Base-by-base conservation (phyloP, 345 rosid genomes). In the Heritiera fomes region DNA sequence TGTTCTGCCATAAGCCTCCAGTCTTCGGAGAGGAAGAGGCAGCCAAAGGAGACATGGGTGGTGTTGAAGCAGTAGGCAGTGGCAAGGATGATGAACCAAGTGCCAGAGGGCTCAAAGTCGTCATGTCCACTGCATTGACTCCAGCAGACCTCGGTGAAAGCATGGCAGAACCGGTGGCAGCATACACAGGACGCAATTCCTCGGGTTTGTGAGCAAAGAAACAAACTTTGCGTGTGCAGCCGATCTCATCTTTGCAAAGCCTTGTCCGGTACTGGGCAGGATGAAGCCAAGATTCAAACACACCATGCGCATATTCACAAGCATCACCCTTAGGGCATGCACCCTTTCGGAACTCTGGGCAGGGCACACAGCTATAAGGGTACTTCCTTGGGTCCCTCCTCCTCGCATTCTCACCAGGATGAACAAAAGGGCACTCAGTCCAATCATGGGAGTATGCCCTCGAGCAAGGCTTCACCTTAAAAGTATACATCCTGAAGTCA, bases 361-460 rank as follows among this genome's bases (percentile, higher is more conserved):
- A 96, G 1, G 99, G 98, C 66, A 96, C 99, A 75, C 99, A 94
- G 75, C 90, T 93, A 79, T 96, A 96, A 43, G 97, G 93, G 78
- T 89, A 94, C 89, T 93, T 96, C 85, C 88, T 89, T 0, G 95
- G 98, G 90, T 96, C 99, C 74, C 99, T 88, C 79, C 99, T 92
- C 87, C 99, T 92, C 0, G 99, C 99, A 18, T 96, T 96, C 93
- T 96, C 99, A 12, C 99, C 97, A 0, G 99, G 99, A 83, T 96
- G 99, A 72, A 92, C 99, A 75, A 96, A 96, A 2, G 99, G 99
- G 80, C 99, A 96, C 79, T 96, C 99, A 0, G 98, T 96, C 99
- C 98, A 96, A 60, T 96, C 99, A 69, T 96, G 99, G 5, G 99
- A 93, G 77, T 96, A 96, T 1, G 99, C 99, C 86, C 99, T 90